Conservation (phyloP, 2,329 filamentous ascomycete species). For the Cercospora sp. region DNA sequence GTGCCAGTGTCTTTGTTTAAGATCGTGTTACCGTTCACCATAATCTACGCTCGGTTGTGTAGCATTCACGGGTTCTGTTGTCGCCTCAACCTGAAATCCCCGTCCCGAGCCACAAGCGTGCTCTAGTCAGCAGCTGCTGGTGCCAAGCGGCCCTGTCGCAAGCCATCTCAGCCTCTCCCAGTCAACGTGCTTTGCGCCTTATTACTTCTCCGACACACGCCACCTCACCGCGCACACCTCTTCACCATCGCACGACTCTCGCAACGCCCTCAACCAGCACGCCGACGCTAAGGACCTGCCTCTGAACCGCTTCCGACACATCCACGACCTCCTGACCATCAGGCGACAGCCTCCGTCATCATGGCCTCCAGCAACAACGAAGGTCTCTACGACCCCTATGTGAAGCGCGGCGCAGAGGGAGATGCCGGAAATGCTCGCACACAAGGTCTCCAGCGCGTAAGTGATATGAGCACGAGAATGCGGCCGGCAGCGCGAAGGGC, state of each 20-base stretch:
- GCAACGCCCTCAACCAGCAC: slow-evolving; percentile 1
- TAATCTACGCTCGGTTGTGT: neutral
- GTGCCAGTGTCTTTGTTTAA: neutral
- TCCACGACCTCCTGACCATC: slow-evolving; percentile 18
- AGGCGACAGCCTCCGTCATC: slow-evolving; percentile 16
- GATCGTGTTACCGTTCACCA: neutral
- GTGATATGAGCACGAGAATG: neutral
- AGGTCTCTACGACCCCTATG: slow-evolving; percentile 32
- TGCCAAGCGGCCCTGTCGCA: slow-evolving; percentile 4
- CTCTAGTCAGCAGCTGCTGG: neutral
- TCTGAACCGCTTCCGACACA: slow-evolving; percentile 7
- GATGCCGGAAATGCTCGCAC: slow-evolving; percentile 27
- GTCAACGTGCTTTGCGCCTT: slow-evolving; percentile 4
- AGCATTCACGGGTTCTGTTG: neutral
- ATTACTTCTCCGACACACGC: neutral
- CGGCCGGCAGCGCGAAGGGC: slow-evolving; percentile 1
- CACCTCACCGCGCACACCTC: slow-evolving; percentile 5
- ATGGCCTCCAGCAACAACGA: slow-evolving; percentile 27
- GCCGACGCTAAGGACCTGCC: neutral
- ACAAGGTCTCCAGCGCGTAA: slow-evolving; percentile 30
- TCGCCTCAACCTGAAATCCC: neutral
- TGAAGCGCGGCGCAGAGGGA: slow-evolving; percentile 30
- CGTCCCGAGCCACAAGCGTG: neutral
- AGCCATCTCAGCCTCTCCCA: slow-evolving; percentile 7
- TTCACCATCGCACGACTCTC: slow-evolving; percentile 8